Percentiles rank a stretch among this genome's conserved stretches.
Conservation (phyloP, 2,329 filamentous ascomycete genomes). For the Metarhizium brunneum region DNA sequence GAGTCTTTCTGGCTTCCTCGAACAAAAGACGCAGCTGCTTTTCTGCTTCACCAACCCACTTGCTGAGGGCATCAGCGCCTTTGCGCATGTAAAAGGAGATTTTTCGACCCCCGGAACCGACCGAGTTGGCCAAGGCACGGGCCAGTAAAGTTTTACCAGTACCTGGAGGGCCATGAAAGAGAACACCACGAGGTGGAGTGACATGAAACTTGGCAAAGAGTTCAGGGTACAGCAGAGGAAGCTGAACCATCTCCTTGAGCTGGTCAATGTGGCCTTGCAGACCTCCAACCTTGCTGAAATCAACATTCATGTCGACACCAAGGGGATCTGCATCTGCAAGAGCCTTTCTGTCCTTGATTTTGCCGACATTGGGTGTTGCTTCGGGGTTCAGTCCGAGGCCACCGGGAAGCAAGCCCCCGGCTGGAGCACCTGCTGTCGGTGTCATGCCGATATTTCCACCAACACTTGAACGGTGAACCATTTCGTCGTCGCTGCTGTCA, state of each 20-base stretch:
- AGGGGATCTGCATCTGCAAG: constrained; percentile 91
- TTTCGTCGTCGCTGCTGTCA: constrained; percentile 94
- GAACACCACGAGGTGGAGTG: constrained; percentile 84
- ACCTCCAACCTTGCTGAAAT: constrained; percentile 90
- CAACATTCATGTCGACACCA: constrained; percentile 84
- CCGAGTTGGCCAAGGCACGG: constrained; percentile 81
- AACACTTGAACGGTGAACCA: constrained; percentile 48
- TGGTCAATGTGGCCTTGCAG: constrained; percentile 91
- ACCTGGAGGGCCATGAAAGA: constrained; percentile 94
- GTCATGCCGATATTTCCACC: constrained; percentile 55
- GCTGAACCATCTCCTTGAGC: constrained; percentile 95
- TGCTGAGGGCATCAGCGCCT: constrained; percentile 92
- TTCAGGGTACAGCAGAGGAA: constrained; percentile 90
- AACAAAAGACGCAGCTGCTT: constrained; percentile 89
- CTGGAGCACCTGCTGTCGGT: constrained; percentile 39
- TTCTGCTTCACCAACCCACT: constrained; percentile 98
- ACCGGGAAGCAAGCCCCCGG: constrained; percentile 33
- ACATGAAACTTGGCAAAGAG: constrained; percentile 87
- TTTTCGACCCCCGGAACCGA: constrained; percentile 81
- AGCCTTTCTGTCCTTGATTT: constrained; percentile 85
- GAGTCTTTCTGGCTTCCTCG: constrained; percentile 88
- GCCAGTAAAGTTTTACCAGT: constrained; percentile 98
- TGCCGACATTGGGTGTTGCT: constrained; percentile 72
- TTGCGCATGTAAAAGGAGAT: constrained; percentile 99
- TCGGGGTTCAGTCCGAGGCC: constrained; percentile 31